A percentile compares a stretch with the other conserved stretches of the same genome.
Evolutionary conservation across 2,329 filamentous ascomycete species (phyloP).

Genomic region (Apiospora pterosperma): DNA sequence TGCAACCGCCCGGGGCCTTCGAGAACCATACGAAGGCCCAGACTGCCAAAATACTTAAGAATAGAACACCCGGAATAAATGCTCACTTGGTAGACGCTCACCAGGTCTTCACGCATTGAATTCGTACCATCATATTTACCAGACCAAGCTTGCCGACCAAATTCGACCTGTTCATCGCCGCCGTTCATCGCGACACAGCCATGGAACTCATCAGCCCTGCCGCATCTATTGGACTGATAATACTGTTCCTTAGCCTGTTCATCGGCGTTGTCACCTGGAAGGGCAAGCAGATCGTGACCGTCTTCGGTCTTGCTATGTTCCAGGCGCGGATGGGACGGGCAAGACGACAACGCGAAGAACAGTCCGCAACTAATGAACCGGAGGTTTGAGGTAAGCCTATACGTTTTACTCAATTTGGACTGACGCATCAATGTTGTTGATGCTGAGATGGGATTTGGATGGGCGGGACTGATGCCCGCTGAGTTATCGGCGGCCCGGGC

Average conservation of each 20-base stretch:
- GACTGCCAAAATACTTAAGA: no score
- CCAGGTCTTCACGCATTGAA: no score
- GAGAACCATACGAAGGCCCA: no score
- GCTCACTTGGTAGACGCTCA: no score
- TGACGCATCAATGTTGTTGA: background rate
- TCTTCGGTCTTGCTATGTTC: conserved; percentile 23
- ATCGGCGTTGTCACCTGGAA: conserved; percentile 17
- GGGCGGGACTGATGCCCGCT: background rate
- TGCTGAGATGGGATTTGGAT: background rate
- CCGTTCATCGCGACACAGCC: background rate
- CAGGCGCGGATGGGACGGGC: conserved; percentile 13
- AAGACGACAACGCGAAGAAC: background rate
- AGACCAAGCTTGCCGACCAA: background rate
- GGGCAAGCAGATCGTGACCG: conserved; percentile 16
- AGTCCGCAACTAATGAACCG: background rate
- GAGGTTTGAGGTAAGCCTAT: background rate
- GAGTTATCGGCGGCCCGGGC: background rate
- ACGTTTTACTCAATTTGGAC: no score
- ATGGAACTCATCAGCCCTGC: conserved; percentile 14
- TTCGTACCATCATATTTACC: background rate
- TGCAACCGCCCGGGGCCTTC: no score
- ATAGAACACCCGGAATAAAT: no score
- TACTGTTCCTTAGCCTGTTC: conserved; percentile 22
- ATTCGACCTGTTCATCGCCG: background rate
- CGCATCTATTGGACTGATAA: conserved; percentile 23